Base-by-base conservation (phyloP, 169 alveolate genomes). In the Babesia gibsoni region DNA sequence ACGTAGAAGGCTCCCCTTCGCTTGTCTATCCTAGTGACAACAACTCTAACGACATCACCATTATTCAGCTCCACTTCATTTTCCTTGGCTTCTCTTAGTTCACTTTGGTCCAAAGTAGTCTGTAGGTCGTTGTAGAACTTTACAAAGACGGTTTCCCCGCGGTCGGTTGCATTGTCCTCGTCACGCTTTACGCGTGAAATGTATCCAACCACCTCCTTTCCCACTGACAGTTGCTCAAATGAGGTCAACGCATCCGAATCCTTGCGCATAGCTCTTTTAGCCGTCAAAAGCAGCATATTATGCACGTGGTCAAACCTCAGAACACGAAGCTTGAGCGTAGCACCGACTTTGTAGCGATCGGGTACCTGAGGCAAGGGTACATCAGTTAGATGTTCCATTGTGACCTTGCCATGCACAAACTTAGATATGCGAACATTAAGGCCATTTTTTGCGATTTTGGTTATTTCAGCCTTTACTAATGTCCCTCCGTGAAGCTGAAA, bases 381-480 rank as follows among this genome's bases (percentile, higher is more conserved):
- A 22, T 79, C 72, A 14, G 83, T 79, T 18, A 79, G 79, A 45
- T 79, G 88, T 32, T 59, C 74, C 32, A 79, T 43, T 14, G 81
- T 67, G n/a, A 77, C 86, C 39, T 58, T 77, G 27, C 86, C 86
- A 30, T 68, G 69, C 1, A 79, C 83, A 46, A 52, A 22, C 45
- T 45, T 64, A 5, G 88, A 79, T 14, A 79, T 25, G 10, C 74
- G 80, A 14, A 79, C 82, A 16, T 12, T 79, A 12, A 70, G 79
- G 12, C 88, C 88, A 30, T 29, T 48, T 22, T 49, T 56, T 3
- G 50, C 33, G 18, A 79, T 36, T 41, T 79, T 67, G 39, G 70
- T 48, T 3, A 68, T 79, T 25, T 23, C 59, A 6, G 83, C 82
- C 78, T 27, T 61, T 1, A 79, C 69, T 9, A 53, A 25, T 5